Base-by-base conservation (phyloP, 768 basidiomycete genomes). In the Xerocomus potaroensis region DNA sequence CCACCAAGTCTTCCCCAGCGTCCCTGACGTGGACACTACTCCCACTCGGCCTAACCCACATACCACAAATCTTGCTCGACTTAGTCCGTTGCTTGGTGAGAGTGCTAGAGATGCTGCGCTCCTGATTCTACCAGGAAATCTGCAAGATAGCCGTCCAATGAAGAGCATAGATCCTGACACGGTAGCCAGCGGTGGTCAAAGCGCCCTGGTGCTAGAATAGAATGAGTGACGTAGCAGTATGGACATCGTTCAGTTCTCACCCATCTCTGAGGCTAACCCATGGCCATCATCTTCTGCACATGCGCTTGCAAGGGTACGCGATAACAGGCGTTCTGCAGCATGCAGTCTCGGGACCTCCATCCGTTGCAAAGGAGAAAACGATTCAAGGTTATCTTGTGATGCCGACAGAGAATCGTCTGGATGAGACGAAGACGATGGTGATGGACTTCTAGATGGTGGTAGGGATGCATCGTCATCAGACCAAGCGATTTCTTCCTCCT, bases 101-200 rank as follows among this genome's bases (percentile, higher is more conserved):
- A 35, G 33, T 56, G 41, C 62, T 62, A 11, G 37, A 27, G 26
- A 27, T 12, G 31, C 0, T 4, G 10, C 16, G 54, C 41, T 3
- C 59, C 60, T 0, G 61, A 66, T 3, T 60, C 62, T 0, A 51
- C 55, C n/a, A 70, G 53, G 51, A 75, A 74, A 16, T 62, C 59
- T 1, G 56, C 51, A 15, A 75, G 60, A 41, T 54, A 53, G 9
- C 41, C 49, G n/a, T 76, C 72, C 31, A 77, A 55, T 3, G 70
- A 59, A 10, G 60, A 35, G 27, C 65, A 64, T 16, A 70, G 48
- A 45, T 70, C 73, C 58, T 77, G 76, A 7, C 72, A 68, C 4
- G 75, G 75, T 27, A 68, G 57, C 75, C 76, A 77, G 7, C 67
- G 70, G 45, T 77, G 76, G 8, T 56, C 51, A 54, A 77, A 77